Evolutionary conservation across 345 rosid genomes (phyloP).

Genomic region (Camelina neglecta): DNA sequence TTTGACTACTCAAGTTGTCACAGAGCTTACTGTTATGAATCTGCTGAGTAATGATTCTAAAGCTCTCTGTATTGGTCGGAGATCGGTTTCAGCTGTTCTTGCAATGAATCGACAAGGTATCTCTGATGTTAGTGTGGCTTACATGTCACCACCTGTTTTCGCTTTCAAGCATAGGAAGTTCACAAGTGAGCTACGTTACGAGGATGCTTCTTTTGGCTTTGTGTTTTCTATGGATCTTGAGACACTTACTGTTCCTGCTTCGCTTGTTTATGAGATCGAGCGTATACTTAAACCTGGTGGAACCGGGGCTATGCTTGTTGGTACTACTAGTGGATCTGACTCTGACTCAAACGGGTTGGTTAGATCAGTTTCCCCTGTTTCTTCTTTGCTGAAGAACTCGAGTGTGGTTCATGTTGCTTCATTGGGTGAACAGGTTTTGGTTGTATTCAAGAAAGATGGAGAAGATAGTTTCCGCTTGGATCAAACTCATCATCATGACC

Average conservation of each 20-base stretch:
- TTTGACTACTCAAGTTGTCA: constrained; percentile 54
- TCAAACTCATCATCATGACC: constrained; percentile 45
- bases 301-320: constrained; percentile 76
- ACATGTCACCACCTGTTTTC: constrained; percentile 57
- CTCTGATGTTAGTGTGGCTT: constrained; percentile 53
- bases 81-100: constrained; percentile 57
- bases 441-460: constrained; percentile 66
- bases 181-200: constrained; percentile 60
- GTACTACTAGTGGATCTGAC: constrained; percentile 48
- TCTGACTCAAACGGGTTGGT: constrained; percentile 63
- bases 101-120: constrained; percentile 69
- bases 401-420: constrained; percentile 68
- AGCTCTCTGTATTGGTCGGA: constrained; percentile 80
- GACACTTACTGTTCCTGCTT: constrained; percentile 67
- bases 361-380: constrained; percentile 75
- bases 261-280: constrained; percentile 83
- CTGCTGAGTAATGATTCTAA: constrained; percentile 54
- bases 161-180: constrained; percentile 62
- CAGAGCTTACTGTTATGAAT: constrained; percentile 59
- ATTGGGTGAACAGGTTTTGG: constrained; percentile 60
- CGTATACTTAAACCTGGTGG: constrained; percentile 85
- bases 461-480: constrained; percentile 49
- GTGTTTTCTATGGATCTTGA: constrained; percentile 70
- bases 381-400: constrained; percentile 71
- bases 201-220: constrained; percentile 68